phyloP scores from a whole-genome alignment of 257 asterid genomes.

The Solanum pennellii region DNA sequence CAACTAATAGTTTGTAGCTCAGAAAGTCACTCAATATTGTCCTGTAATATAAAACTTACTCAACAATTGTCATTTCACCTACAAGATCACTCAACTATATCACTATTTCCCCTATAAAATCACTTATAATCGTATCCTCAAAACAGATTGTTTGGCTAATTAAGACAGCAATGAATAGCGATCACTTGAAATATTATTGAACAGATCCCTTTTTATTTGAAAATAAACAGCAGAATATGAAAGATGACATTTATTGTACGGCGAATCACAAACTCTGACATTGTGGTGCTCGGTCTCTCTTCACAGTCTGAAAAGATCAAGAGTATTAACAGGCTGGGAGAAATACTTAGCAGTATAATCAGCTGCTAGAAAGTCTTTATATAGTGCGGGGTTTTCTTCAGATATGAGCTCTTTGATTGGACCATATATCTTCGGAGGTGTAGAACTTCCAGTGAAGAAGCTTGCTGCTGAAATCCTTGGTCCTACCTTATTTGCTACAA shows the following conservation, averaged over 20 bases:
- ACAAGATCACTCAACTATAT: background rate
- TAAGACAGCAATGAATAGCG: too few species aligned
- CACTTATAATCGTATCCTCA: background rate
- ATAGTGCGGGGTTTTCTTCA: conserved; percentile 18
- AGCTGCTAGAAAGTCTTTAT: conserved; percentile 38
- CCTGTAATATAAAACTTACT: too few species aligned
- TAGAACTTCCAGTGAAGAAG: conserved; percentile 28
- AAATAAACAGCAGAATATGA: background rate
- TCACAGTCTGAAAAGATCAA: conserved; percentile 32
- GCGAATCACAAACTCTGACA: background rate
- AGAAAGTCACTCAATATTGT: background rate
- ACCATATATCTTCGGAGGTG: conserved; percentile 21
- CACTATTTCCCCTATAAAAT: background rate
- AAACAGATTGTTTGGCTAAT: too few species aligned
- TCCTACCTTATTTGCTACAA: conserved; percentile 37
- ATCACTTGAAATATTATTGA: too few species aligned
- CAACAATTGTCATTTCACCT: background rate
- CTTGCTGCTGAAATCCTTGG: conserved; percentile 68
- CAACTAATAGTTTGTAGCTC: background rate
- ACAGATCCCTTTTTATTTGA: background rate
- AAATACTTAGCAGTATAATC: conserved; percentile 30
- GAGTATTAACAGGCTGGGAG: conserved; percentile 23
- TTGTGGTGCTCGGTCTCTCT: background rate
- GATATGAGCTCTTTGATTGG: conserved; percentile 47
- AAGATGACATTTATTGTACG: background rate